Conservation (phyloP, 441 rosid species). For the Brassica hybrid region DNA sequence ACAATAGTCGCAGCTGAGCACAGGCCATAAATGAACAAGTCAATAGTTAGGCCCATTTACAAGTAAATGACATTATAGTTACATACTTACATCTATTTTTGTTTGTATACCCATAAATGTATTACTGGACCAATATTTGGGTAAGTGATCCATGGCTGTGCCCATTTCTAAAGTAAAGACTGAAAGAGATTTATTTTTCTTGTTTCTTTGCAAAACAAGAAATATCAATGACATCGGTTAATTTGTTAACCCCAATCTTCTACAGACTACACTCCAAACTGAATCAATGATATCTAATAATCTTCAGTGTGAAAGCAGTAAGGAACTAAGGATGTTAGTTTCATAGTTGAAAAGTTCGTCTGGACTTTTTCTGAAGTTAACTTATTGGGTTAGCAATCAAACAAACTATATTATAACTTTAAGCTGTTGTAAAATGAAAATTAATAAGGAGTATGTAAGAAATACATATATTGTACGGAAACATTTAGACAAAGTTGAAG, state of each 20-base stretch:
- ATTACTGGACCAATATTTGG: constrained; percentile 24
- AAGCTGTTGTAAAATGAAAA: no score
- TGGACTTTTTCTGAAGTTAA: no score
- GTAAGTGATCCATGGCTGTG: background rate
- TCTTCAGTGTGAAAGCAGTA: no score
- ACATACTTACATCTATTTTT: background rate
- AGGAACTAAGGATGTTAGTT: no score
- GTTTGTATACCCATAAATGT: constrained; percentile 17
- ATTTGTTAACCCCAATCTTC: background rate
- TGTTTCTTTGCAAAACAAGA: background rate
- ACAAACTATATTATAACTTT: no score
- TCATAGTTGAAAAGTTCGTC: no score
- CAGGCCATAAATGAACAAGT: constrained; percentile 17
- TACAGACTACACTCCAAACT: background rate
- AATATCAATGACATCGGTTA: background rate
- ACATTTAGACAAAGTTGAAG: no score
- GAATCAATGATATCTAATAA: no score
- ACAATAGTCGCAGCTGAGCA: constrained; percentile 11
- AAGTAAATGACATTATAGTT: constrained; percentile 16
- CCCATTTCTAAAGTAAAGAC: background rate
- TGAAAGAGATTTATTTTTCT: background rate
- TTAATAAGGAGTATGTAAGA: no score
- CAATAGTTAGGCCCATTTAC: constrained; percentile 32
- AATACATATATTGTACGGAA: no score
- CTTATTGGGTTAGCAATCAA: no score